phyloP scores from a whole-genome alignment of 805 yeast species.

The Saturnispora hagleri region DNA sequence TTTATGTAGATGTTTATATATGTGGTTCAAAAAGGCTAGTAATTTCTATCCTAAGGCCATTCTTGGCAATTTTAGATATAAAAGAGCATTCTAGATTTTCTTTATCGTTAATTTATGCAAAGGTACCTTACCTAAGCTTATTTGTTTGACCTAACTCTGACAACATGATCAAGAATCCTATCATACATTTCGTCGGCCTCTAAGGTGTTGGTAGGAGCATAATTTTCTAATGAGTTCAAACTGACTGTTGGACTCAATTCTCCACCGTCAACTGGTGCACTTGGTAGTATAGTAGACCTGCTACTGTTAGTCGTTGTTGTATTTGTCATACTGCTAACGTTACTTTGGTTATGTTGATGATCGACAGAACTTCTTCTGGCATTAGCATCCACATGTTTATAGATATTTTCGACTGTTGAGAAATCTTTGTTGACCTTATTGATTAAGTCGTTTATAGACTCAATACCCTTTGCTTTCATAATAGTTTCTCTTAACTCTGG shows the following conservation, averaged over 20 bases:
- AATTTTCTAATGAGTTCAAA: constrained; percentile 16
- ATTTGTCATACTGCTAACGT: background rate
- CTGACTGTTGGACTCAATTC: constrained; percentile 16
- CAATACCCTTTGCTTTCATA: constrained; percentile 67
- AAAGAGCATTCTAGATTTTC: background rate
- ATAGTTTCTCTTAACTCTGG: constrained; percentile 49
- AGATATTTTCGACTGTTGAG: constrained; percentile 21
- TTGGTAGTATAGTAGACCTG: background rate
- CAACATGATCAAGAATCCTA: constrained; percentile 57
- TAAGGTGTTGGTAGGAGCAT: constrained; percentile 19
- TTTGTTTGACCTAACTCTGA: constrained; percentile 49
- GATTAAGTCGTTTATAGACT: constrained; percentile 58
- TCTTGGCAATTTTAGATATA: too few species aligned
- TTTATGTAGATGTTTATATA: background rate
- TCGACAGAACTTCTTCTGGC: background rate
- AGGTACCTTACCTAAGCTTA: background rate
- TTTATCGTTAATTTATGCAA: background rate
- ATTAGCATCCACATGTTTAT: constrained; percentile 14
- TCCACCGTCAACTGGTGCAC: constrained; percentile 6
- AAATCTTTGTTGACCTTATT: constrained; percentile 50
- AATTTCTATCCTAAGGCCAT: background rate
- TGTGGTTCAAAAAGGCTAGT: background rate
- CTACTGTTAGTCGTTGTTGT: background rate
- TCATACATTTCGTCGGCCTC: constrained; percentile 66
- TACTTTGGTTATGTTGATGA: background rate